Conservation (phyloP, 257 asterid species). For the Solanum megistacrolobum region DNA sequence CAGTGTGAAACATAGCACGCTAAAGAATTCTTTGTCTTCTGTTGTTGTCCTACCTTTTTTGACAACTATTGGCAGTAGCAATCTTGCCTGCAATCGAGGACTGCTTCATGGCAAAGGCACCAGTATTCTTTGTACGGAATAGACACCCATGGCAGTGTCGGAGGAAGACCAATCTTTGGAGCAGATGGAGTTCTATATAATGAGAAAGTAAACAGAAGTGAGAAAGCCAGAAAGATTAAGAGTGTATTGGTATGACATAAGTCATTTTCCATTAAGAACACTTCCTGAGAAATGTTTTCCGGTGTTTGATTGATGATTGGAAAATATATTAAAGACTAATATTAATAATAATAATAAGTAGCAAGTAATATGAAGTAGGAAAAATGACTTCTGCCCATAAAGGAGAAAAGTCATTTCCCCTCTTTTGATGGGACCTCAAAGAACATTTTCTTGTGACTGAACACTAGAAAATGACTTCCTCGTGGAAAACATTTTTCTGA, state of each 20-base stretch:
- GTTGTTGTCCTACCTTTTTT: neutral
- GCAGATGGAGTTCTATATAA: conserved; percentile 35
- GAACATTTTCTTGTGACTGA: neutral
- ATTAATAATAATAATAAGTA: neutral
- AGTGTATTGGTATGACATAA: neutral
- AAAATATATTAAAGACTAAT: neutral
- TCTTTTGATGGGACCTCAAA: neutral
- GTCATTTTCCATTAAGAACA: neutral
- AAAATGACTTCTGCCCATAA: neutral
- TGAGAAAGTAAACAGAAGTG: neutral
- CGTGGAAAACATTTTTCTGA: neutral
- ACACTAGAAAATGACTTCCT: neutral
- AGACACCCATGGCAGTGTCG: conserved; percentile 62
- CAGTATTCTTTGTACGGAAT: conserved; percentile 72
- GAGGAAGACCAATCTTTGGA: conserved; percentile 31
- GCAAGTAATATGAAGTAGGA: neutral
- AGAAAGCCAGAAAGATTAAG: neutral
- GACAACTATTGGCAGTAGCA: conserved; percentile 2
- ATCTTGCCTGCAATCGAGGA: conserved; percentile 43
- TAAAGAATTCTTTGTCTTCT: neutral
- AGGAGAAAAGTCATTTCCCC: neutral
- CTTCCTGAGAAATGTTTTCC: neutral
- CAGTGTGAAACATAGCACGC: neutral
- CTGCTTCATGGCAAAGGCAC: conserved; percentile 53
- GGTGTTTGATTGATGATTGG: neutral